Evolutionary conservation across 1,284 basidiomycete species (phyloP).

Genomic region (Pseudozyma tsukubaensis): DNA sequence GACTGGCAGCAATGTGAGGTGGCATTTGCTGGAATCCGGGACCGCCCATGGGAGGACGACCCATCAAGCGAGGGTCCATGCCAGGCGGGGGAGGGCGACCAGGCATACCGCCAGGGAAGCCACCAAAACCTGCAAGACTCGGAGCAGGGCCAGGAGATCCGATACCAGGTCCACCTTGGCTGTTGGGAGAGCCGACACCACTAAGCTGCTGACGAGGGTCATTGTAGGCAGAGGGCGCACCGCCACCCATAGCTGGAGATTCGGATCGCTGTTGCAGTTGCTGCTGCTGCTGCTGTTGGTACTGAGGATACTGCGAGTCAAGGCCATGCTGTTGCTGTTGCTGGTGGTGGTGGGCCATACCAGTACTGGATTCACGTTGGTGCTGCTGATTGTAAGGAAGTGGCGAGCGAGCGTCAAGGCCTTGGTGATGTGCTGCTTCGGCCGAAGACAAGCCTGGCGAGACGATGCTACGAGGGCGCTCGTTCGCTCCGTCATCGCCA

Average conservation of each 20-base stretch:
- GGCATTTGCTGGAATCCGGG: constrained; percentile 50
- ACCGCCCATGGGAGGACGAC: constrained; percentile 43
- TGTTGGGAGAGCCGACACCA: constrained; percentile 24
- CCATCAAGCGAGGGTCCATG: constrained; percentile 55
- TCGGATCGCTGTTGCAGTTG: constrained; percentile 39
- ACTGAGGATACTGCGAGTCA: constrained; percentile 18
- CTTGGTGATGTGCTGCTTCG: constrained; percentile 17
- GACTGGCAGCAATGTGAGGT: constrained; percentile 54
- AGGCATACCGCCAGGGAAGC: constrained; percentile 35
- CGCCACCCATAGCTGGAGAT: constrained; percentile 29
- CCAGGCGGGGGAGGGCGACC: constrained; percentile 44
- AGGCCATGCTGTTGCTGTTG: constrained; percentile 28
- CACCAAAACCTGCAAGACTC: constrained; percentile 23
- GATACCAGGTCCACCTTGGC: constrained; percentile 21
- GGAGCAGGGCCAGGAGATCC: constrained; percentile 33
- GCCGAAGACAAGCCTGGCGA: constrained; percentile 28
- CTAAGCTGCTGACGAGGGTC: constrained; percentile 33
- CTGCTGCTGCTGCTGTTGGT: constrained; percentile 30
- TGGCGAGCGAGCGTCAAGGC: constrained; percentile 38
- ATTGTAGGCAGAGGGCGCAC: constrained; percentile 18
- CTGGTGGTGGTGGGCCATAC: constrained; percentile 12
- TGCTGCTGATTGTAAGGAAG: constrained; percentile 43
- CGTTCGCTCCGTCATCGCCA: constrained; percentile 20
- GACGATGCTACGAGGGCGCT: constrained; percentile 32
- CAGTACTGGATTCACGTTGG: constrained; percentile 42